Base-by-base conservation (phyloP, 441 rosid species). In the Gossypium lobatum region DNA sequence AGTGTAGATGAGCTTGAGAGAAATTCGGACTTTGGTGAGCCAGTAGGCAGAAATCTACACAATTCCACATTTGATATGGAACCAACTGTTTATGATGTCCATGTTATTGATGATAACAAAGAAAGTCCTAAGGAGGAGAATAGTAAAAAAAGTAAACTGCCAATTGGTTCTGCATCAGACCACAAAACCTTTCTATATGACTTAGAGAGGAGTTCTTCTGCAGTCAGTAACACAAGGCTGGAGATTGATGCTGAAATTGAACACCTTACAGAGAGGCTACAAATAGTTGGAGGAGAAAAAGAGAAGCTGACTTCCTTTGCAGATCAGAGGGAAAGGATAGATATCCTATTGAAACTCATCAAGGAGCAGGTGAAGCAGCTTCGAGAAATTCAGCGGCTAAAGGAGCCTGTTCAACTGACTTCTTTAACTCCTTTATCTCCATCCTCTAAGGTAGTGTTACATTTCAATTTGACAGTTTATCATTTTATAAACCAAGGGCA, bases 21-120 rank as follows among this genome's bases (percentile, higher is more conserved):
- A 62, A 78, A 75, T 75, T 60, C 21, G 8, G 72, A 83, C 52
- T 50, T 72, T 14, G 61, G 77, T 52, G 74, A 75, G 64, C 78
- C 73, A 60, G 65, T 17, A 59, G 72, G 54, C 37, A 13, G 46
- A n/a, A 67, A 77, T 37, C 63, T 60, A 17, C 77, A 50, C 1
- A 23, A 77, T 63, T 74, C 81, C 16, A 39, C 55, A 21, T 73
- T 34, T 57, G 91, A 83, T 50, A 63, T 71, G 16, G 87, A 86
- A 76, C 83, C 85, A 55, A 75, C 75, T 75, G 73, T 89, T 37
- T 80, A 80, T 74, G 92, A 88, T 84, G 88, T 89, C 76, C 88
- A 88, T 75, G 90, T 89, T 25, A 71, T 89, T 65, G 88, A 59
- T 55, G 87, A 86, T 75, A 72, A 72, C 58, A 73, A 45, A 61